Conservation (phyloP, 148 eudicot species). For the Simmondsia chinensis region DNA sequence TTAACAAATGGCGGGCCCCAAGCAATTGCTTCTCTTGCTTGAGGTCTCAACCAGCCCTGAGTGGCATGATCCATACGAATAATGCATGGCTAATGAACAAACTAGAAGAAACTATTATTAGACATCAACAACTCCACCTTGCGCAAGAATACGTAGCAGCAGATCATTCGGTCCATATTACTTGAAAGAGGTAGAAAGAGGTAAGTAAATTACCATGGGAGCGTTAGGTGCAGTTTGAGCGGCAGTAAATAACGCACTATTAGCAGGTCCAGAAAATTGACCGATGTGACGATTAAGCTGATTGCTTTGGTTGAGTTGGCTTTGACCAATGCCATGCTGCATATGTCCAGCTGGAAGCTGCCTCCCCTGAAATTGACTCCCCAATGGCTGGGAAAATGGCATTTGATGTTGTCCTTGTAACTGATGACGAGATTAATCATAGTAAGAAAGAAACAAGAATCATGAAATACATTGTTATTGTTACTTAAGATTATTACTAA, state of each 20-base stretch:
- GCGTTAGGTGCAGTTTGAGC: conserved; percentile 81
- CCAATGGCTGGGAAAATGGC: conserved; percentile 82
- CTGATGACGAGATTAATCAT: conserved; percentile 21
- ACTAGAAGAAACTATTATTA: neutral
- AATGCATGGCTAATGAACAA: no score
- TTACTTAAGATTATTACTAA: neutral
- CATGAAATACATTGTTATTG: neutral
- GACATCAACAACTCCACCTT: no score
- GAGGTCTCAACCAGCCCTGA: no score
- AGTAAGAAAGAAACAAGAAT: neutral
- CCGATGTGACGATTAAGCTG: conserved; percentile 93
- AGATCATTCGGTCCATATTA: conserved; percentile 1
- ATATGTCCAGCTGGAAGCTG: conserved; percentile 70
- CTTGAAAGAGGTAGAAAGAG: conserved; percentile 11
- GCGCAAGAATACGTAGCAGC: conserved; percentile 2
- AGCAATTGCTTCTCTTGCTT: no score
- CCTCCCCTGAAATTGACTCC: conserved; percentile 70
- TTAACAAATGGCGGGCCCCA: no score
- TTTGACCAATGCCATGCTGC: conserved; percentile 76
- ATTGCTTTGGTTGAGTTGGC: conserved; percentile 83
- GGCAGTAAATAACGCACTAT: conserved; percentile 88
- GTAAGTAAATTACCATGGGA: conserved; percentile 58
- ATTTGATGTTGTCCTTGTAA: conserved; percentile 75
- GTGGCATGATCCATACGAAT: no score
- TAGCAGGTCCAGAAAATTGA: conserved; percentile 80